A percentile compares a stretch with the other conserved stretches of the same genome.
These are phyloP conservation scores for Podospora didyma DNA, from an alignment of 495 filamentous ascomycete genomes.

Conservation along the genomic window DNA sequence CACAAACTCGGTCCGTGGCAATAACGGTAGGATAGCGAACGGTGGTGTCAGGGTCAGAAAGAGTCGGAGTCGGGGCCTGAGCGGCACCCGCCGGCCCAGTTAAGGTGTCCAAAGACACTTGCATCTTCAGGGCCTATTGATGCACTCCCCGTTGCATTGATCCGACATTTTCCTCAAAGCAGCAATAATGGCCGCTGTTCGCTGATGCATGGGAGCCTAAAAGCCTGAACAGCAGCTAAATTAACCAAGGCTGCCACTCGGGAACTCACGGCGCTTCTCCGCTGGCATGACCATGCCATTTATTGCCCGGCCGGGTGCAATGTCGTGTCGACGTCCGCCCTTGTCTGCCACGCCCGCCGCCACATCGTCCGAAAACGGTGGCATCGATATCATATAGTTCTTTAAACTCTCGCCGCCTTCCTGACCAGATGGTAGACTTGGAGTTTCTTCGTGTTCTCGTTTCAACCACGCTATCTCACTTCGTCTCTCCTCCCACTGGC, in stretches of 20 bases:
- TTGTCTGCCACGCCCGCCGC: not conserved
- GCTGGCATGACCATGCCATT: not conserved
- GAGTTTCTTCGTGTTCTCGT: not conserved
- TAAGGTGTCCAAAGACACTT: not conserved
- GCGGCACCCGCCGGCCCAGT: not conserved
- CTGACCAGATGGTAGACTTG: too few relatives aligned
- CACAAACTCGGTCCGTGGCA: too few relatives aligned
- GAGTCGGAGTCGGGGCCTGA: not conserved
- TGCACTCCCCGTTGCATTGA: not conserved
- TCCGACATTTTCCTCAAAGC: not conserved
- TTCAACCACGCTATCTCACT: not conserved
- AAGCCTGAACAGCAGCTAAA: not conserved
- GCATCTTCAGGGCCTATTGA: not conserved
- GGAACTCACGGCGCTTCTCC: not conserved
- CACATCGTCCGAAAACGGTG: not conserved
- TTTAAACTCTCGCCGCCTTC: not conserved
- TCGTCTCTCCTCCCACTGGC: too few relatives aligned
- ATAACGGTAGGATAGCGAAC: too few relatives aligned
- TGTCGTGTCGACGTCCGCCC: not conserved
- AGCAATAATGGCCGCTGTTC: not conserved
- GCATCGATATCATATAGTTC: not conserved
- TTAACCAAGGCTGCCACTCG: not conserved
- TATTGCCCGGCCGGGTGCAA: not conserved
- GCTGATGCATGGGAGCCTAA: slow-evolving; percentile 13
- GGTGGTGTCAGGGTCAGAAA: not conserved